phyloP scores from a whole-genome alignment of 495 filamentous ascomycete species.

The Gamarada debralockiae region DNA sequence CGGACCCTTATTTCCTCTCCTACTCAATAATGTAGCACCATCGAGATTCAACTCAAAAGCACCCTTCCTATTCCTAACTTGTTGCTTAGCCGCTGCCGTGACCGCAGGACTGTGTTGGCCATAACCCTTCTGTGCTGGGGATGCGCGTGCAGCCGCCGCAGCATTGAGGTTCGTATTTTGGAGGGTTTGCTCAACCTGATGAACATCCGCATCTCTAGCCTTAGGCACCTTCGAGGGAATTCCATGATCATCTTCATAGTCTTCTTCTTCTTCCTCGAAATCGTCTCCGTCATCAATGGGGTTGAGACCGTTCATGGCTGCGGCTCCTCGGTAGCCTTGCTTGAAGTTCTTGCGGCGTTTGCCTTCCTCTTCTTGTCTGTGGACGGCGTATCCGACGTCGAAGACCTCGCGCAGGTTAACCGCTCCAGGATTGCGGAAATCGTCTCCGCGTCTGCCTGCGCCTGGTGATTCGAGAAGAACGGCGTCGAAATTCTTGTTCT shows the following conservation, averaged over 20 bases:
- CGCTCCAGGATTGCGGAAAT: slow-evolving; percentile 94
- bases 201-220: slow-evolving; percentile 58
- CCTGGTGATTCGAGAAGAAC: slow-evolving; percentile 54
- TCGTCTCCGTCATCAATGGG: slow-evolving; percentile 57
- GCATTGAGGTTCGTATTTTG: slow-evolving; percentile 71
- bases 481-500: slow-evolving; percentile 47
- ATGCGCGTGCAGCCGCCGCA: slow-evolving; percentile 38
- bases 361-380: slow-evolving; percentile 91
- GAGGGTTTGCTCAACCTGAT: slow-evolving; percentile 81
- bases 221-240: slow-evolving; percentile 68
- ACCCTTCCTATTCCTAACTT: slow-evolving; percentile 60
- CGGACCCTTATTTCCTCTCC: slow-evolving; percentile 56
- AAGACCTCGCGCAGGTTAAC: slow-evolving; percentile 96
- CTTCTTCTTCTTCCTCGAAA: slow-evolving; percentile 53
- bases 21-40: slow-evolving; percentile 80
- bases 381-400: slow-evolving; percentile 94
- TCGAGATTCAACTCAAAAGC: slow-evolving; percentile 90
- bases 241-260: slow-evolving; percentile 42
- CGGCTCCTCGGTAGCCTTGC: slow-evolving; percentile 57
- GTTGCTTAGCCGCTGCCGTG: slow-evolving; percentile 73
- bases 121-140: slow-evolving; percentile 61
- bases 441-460: slow-evolving; percentile 55
- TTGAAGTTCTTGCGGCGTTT: slow-evolving; percentile 82
- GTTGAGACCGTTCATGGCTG: slow-evolving; percentile 63
- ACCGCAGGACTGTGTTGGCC: slow-evolving; percentile 77